These are phyloP conservation scores for Zopfia rhizophila DNA, from an alignment of 2,329 filamentous ascomycete genomes.

Conservation along the genomic window DNA sequence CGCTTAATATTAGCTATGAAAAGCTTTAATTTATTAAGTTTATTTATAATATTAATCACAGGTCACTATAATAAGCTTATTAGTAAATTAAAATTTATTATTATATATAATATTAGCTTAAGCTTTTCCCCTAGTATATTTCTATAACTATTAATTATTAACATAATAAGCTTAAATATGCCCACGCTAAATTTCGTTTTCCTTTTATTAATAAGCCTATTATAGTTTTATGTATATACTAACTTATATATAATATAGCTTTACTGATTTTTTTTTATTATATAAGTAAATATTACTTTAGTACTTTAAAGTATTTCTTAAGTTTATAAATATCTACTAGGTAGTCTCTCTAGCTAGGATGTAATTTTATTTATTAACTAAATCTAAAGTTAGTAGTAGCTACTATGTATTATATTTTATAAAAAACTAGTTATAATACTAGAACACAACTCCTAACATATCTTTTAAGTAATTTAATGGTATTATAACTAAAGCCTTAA, in stretches of 20 bases:
- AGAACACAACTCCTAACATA: no score
- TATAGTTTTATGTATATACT: conserved; percentile 28
- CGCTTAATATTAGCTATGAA: conserved; percentile 10
- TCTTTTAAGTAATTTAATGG: no score
- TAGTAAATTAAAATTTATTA: conserved; percentile 28
- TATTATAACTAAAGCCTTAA: no score
- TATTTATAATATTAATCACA: background rate
- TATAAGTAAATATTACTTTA: conserved; percentile 26
- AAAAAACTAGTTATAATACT: no score
- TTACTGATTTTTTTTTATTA: conserved; percentile 25
- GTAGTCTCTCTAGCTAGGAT: no score
- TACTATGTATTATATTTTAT: no score
- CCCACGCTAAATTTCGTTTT: conserved; percentile 12
- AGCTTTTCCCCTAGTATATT: conserved; percentile 13
- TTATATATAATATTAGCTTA: conserved; percentile 22
- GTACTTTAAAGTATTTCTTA: conserved; percentile 17
- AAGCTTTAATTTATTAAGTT: background rate
- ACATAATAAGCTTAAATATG: conserved; percentile 10
- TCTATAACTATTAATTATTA: conserved; percentile 2
- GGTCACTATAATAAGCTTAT: background rate
- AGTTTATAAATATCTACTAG: conserved; percentile 18
- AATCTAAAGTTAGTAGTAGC: no score
- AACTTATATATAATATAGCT: conserved; percentile 35
- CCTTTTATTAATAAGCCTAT: conserved; percentile 20
- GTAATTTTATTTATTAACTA: no score